phyloP scores from a whole-genome alignment of 176 grass and related monocot genomes.

The Themeda triandra region DNA sequence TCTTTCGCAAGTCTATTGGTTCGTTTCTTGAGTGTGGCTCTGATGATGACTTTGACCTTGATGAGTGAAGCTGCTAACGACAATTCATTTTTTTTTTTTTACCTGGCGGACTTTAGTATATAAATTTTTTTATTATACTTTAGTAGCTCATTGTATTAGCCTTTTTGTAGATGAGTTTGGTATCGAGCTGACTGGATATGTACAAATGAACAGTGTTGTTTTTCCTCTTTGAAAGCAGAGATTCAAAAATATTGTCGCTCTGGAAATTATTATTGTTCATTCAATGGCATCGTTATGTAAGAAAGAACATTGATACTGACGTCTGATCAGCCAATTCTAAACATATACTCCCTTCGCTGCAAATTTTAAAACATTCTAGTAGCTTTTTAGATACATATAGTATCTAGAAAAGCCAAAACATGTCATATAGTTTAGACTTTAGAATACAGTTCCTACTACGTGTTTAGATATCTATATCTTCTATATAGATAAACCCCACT shows the following conservation, averaged over 20 bases:
- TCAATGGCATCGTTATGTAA: neutral
- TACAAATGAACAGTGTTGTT: neutral
- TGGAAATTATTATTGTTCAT: neutral
- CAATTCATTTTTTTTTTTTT: neutral
- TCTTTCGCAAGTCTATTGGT: slow-evolving; percentile 74
- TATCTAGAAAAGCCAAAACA: too few species aligned
- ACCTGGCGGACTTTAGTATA: neutral
- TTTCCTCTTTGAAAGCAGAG: neutral
- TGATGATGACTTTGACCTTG: slow-evolving; percentile 80
- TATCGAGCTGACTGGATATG: neutral
- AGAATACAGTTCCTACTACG: too few species aligned
- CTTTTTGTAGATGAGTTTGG: neutral
- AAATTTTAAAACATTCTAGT: too few species aligned
- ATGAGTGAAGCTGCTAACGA: slow-evolving; percentile 14
- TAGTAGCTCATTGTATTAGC: neutral
- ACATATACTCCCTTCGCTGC: too few species aligned
- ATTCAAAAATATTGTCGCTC: neutral
- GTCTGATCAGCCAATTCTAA: neutral
- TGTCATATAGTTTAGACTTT: too few species aligned
- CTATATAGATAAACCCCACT: too few species aligned
- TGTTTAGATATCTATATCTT: too few species aligned
- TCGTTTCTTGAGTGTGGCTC: slow-evolving; percentile 63
- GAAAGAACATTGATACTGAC: neutral
- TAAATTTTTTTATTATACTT: neutral
- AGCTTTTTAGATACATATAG: too few species aligned